Base-by-base conservation (phyloP, 306 rosid species). In the Lotus japonicus region DNA sequence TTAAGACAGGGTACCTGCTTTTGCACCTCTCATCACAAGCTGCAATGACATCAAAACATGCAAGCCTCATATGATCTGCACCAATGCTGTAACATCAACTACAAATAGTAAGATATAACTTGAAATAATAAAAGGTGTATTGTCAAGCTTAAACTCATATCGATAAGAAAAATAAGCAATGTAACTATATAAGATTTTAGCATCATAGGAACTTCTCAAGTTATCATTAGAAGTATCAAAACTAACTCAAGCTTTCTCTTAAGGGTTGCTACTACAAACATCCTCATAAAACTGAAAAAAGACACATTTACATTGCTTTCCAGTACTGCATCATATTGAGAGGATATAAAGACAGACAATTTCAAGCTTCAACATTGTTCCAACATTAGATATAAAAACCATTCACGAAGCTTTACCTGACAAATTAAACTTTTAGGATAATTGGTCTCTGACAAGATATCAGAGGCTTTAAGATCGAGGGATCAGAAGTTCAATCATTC, bases 21-120 rank as follows among this genome's bases (percentile, higher is more conserved):
- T 66, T 48, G 58, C 83, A 8, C 67, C 19, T 78, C 60, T 71
- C 77, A 41, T 81, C 72, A 69, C 86, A 83, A 64, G 90, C 87
- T 69, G 70, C 50, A 38, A 81, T 72, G 58, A 86, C 78, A 51
- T 73, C 77, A 49, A 15, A 23, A 58, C 85, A 83, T 38, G 90
- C 88, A 28, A 33, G 77, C 62, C 48, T 79, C 75, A 83, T 78
- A 26, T 58, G 86, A 52, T 77, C 79, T 1, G 86, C 90, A 57
- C 96, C 90, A 45, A 89, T 75, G 54, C 96, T 89, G 86, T 39
- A 61, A 79, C 36, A 67, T 12, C 49, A 72, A 56, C 48, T 13
- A 62, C 33, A 53, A 26, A 60, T 58, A 50, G 0, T 45, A 59
- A 77, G 73, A 68, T 36, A 19, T 14, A 51, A 41, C 59, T 64